Percentiles rank a stretch among this genome's conserved stretches.
These are phyloP conservation scores for Blastobotrys terrestris DNA, from an alignment of 805 yeast genomes.

Conservation along the genomic window DNA sequence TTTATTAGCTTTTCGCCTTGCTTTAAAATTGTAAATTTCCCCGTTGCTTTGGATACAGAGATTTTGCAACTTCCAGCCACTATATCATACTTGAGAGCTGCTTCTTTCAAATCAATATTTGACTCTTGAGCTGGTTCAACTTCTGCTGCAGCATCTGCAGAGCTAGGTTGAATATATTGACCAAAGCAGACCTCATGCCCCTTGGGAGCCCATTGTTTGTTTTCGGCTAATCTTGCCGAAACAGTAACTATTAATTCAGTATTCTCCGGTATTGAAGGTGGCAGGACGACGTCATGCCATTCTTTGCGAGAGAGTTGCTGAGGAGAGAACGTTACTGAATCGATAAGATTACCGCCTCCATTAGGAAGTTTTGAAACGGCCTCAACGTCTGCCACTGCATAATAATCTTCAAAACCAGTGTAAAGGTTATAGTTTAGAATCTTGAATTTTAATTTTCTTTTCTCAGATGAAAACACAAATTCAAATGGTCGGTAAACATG, in stretches of 20 bases:
- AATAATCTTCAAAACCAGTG: not conserved
- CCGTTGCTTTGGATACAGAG: slow-evolving; percentile 8
- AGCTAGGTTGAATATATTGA: slow-evolving; percentile 14
- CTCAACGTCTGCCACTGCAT: not conserved
- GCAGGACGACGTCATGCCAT: no score
- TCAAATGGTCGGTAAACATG: slow-evolving; percentile 31
- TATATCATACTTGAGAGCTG: not conserved
- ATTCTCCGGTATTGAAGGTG: not conserved
- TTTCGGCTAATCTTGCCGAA: slow-evolving; percentile 5
- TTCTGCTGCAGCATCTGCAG: not conserved
- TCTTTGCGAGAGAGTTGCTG: no score
- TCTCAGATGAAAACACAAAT: not conserved
- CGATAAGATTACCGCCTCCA: not conserved
- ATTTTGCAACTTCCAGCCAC: not conserved
- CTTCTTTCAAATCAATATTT: not conserved
- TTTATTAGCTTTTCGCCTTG: slow-evolving; percentile 8
- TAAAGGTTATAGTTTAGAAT: not conserved
- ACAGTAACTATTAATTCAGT: slow-evolving; percentile 15
- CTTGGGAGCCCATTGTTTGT: slow-evolving; percentile 16
- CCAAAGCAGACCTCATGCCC: slow-evolving; percentile 28
- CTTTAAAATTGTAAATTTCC: slow-evolving; percentile 7
- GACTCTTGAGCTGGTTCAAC: not conserved
- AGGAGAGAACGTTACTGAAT: no score
- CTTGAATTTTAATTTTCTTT: slow-evolving; percentile 5
- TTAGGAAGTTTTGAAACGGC: not conserved